phyloP scores from a whole-genome alignment of 1,284 basidiomycete species.

The Irpex sp. region DNA sequence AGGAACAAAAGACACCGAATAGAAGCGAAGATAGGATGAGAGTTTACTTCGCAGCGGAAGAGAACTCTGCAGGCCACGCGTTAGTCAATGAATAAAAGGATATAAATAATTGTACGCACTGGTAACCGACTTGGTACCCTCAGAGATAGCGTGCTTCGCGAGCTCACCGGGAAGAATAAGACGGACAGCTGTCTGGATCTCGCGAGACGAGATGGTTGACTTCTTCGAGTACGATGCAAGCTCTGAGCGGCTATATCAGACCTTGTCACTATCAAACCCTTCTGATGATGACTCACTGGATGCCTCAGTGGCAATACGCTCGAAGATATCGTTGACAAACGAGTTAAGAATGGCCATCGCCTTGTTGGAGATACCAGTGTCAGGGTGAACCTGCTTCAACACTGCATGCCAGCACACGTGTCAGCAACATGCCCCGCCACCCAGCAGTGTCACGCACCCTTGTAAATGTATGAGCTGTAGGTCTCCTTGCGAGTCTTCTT shows the following conservation, averaged over 20 bases:
- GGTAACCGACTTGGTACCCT: constrained; percentile 61
- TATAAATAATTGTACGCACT: constrained; percentile 18
- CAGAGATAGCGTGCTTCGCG: constrained; percentile 80
- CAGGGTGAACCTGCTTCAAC: constrained; percentile 69
- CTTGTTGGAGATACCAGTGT: constrained; percentile 76
- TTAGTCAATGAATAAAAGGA: not conserved
- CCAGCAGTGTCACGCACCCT: constrained; percentile 39
- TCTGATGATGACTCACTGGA: constrained; percentile 40
- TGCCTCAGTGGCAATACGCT: constrained; percentile 67
- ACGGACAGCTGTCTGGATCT: constrained; percentile 71
- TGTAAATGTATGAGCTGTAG: constrained; percentile 69
- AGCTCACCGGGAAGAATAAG: constrained; percentile 72
- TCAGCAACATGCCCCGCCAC: constrained; percentile 11
- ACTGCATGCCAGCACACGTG: constrained; percentile 33
- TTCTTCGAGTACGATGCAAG: constrained; percentile 72
- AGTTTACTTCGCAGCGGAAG: constrained; percentile 23
- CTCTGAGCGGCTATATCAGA: constrained; percentile 29
- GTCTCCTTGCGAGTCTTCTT: constrained; percentile 60
- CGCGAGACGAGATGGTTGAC: constrained; percentile 69
- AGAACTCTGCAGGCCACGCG: constrained; percentile 20
- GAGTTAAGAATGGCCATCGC: constrained; percentile 74
- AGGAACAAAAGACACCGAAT: constrained; percentile 7
- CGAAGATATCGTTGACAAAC: constrained; percentile 68
- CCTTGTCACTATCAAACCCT: not conserved
- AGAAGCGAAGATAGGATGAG: constrained; percentile 14